Conservation (phyloP, 2,329 filamentous ascomycete species). For the Penicillium hesseltinei region DNA sequence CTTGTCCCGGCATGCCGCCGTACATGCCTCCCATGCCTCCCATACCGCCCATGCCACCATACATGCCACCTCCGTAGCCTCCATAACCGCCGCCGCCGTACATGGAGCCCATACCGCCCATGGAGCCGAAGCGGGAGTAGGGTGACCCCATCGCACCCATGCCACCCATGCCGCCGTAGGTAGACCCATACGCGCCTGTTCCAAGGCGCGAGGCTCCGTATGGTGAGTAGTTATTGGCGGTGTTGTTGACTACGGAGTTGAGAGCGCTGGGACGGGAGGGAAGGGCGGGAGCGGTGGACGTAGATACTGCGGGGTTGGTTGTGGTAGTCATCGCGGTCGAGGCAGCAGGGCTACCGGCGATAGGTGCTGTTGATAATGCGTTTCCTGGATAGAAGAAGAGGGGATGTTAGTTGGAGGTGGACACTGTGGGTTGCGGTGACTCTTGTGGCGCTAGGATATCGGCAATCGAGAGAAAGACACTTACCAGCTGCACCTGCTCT, state of each 20-base stretch:
- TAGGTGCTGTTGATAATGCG: slow-evolving; percentile 27
- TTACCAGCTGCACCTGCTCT: slow-evolving; percentile 63
- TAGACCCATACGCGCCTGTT: slow-evolving; percentile 46
- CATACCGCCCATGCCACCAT: slow-evolving; percentile 47
- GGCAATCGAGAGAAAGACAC: slow-evolving; percentile 23
- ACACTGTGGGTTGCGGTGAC: slow-evolving; percentile 7
- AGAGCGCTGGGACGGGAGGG: slow-evolving; percentile 80
- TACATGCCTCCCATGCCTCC: slow-evolving; percentile 49
- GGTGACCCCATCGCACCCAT: slow-evolving; percentile 46
- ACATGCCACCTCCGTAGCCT: slow-evolving; percentile 14
- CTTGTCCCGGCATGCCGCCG: slow-evolving; percentile 52
- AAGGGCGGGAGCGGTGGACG: slow-evolving; percentile 61
- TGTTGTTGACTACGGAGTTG: slow-evolving; percentile 77
- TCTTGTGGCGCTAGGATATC: not conserved
- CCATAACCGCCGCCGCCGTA: slow-evolving; percentile 33
- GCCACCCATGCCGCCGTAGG: slow-evolving; percentile 49
- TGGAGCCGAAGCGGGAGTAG: slow-evolving; percentile 52
- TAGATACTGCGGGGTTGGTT: slow-evolving; percentile 45
- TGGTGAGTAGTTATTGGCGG: slow-evolving; percentile 75
- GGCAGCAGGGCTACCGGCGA: slow-evolving; percentile 22
- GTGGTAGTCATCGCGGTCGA: slow-evolving; percentile 39
- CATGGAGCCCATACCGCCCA: slow-evolving; percentile 47
- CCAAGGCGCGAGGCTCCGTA: slow-evolving; percentile 59
- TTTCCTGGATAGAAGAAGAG: slow-evolving; percentile 23
- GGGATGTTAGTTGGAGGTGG: not conserved